These are phyloP conservation scores for Alternaria gansuensis DNA, from an alignment of 2,329 filamentous ascomycete species.

Conservation along the genomic window DNA sequence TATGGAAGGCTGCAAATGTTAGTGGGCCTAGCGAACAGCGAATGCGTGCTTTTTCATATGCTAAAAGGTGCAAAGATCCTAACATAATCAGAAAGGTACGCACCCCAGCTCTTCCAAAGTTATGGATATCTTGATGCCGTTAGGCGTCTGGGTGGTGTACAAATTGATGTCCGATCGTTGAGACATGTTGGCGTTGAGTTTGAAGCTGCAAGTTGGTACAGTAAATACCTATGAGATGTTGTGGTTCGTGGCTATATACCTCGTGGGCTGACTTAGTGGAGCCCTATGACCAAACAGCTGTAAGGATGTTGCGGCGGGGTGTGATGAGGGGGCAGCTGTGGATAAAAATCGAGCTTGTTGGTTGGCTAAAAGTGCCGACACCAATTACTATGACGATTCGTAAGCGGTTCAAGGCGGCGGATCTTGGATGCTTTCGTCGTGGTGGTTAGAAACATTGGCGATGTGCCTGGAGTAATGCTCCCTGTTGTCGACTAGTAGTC, in stretches of 20 bases:
- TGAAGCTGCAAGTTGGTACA: background rate
- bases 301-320: constrained; percentile 26
- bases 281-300: constrained; percentile 2
- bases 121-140: constrained; percentile 90
- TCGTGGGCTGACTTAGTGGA: background rate
- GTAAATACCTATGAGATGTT: background rate
- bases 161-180: constrained; percentile 72
- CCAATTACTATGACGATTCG: background rate
- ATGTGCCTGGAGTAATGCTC: no score
- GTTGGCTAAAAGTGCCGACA: constrained; percentile 39
- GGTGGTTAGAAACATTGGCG: background rate
- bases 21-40: background rate
- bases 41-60: background rate
- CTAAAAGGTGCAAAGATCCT: background rate
- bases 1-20: constrained; percentile 68
- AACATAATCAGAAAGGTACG: constrained; percentile 10
- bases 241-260: background rate
- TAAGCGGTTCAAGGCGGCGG: background rate
- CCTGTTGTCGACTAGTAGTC: no score
- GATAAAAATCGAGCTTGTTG: constrained; percentile 26
- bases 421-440: background rate
- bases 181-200: constrained; percentile 31
- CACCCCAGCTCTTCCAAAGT: constrained; percentile 81
- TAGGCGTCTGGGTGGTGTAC: constrained; percentile 84
- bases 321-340: constrained; percentile 40